A percentile compares a stretch with the other conserved stretches of the same genome.
These are phyloP conservation scores for Bipolaris sorokiniana DNA, from an alignment of 2,329 filamentous ascomycete species.

Conservation along the genomic window DNA sequence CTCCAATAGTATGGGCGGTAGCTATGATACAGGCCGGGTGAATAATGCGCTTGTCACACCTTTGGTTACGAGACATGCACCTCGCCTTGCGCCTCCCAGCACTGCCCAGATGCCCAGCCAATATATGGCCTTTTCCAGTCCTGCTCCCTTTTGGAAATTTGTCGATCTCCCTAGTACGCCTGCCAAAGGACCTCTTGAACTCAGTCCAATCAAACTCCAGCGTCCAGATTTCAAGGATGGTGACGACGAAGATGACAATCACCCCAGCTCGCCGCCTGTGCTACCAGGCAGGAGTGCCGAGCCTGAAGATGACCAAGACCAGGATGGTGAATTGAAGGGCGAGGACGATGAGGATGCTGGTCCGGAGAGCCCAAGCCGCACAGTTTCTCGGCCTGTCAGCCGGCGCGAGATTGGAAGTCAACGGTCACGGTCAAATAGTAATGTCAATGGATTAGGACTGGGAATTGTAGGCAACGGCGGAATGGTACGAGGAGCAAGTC, in stretches of 20 bases:
- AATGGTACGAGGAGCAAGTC: slow-evolving; percentile 46
- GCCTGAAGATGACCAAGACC: slow-evolving; percentile 41
- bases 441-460: slow-evolving; percentile 35
- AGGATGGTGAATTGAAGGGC: slow-evolving; percentile 39
- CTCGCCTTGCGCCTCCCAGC: slow-evolving; percentile 77
- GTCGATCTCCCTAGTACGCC: slow-evolving; percentile 78
- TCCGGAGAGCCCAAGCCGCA: slow-evolving; percentile 45
- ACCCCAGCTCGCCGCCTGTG: slow-evolving; percentile 46
- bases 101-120: slow-evolving; percentile 82
- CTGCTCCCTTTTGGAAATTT: slow-evolving; percentile 88
- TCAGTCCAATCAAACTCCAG: slow-evolving; percentile 47
- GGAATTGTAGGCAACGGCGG: slow-evolving; percentile 33
- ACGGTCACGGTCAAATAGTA: slow-evolving; percentile 41
- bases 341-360: slow-evolving; percentile 45
- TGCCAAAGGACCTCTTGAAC: slow-evolving; percentile 51
- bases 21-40: slow-evolving; percentile 33
- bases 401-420: slow-evolving; percentile 37
- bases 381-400: slow-evolving; percentile 44
- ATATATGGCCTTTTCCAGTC: slow-evolving; percentile 84
- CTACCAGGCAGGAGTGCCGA: slow-evolving; percentile 34
- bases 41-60: slow-evolving; percentile 63
- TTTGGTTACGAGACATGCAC: slow-evolving; percentile 74
- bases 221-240: slow-evolving; percentile 40
- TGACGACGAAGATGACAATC: slow-evolving; percentile 36
- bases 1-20: slow-evolving; percentile 39